Base-by-base conservation (phyloP, 2,329 filamentous ascomycete species). In the Fulvia fulva region DNA sequence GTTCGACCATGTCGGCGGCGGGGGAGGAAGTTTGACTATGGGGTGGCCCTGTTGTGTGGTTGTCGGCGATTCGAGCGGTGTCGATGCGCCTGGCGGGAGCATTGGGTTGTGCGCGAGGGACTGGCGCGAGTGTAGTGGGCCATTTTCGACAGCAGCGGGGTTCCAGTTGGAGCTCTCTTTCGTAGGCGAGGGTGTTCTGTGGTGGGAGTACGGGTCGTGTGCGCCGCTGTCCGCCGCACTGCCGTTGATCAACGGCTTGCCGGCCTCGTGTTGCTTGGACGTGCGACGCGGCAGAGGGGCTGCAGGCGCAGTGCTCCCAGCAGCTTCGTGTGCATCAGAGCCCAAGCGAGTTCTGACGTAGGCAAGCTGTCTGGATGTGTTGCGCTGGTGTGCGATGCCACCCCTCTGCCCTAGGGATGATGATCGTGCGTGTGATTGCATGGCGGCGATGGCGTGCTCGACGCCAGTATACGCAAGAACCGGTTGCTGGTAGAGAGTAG, bases 1-100 rank as follows among this genome's bases (percentile, higher is more conserved):
- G 56, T 75, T 74, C 41, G 54, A 32, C 74, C 74, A 77, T 70
- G 74, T 73, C 28, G 73, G 71, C 43, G 67, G 57, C 21, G 60
- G 61, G 28, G 65, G 62, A 12, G 65, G 65, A 30, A 56, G 59
- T 11, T 57, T 58, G 16, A 46, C 55, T 51, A 61, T 47, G 19
- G 57, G 55, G 28, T 61, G 16, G 54, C 53, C 58, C n/a, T 64
- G 63, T 43, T 34, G 34, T 19, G 62, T 60, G 34, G 55, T 51
- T 26, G 54, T 50, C 26, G 26, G n/a, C 43, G 41, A 51, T 19
- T 53, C 54, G 37, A 51, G 51, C 7, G 65, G 61, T 21, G 63
- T 66, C 9, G 60, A 59, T 22, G 65, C 59, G 58, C 62, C 62
- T 16, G 58, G 28, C 19, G 64, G 61, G 3, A 62, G 63, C 28